Base-by-base conservation (phyloP, 495 filamentous ascomycete genomes). In the Hyphodiscus hymeniophilus region DNA sequence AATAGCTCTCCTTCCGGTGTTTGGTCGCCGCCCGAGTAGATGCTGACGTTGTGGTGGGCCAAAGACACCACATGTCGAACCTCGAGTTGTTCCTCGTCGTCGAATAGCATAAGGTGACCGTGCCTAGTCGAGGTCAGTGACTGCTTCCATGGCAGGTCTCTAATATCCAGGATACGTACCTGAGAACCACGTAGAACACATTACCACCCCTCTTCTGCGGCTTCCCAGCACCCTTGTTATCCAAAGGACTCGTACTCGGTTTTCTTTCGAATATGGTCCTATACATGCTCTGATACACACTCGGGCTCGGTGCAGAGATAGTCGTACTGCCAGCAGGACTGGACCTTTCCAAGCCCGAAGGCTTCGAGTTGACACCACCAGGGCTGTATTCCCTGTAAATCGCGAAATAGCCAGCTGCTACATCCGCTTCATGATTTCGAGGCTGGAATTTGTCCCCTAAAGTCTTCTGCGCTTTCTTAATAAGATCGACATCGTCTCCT, bases 211-310 rank as follows among this genome's bases (percentile, higher is more conserved):
- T 81, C 64, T 82, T 89, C 38, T 73, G 75, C 35, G 75, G 77
- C 63, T 80, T 85, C 48, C 74, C 74, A 48, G 50, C 60, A 38
- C 54, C 57, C 53, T 69, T 68, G 40, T 67, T 66, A 45, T 75
- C 72, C 11, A 73, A 44, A 4, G 73, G 73, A 7, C 66, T 69
- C 2, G 75, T 63, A 1, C 54, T 64, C 49, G 74, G 69, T 56
- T 85, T 91, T 40, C 92, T 77, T 52, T 97, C 91, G 60, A 98
- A 98, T 38, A 98, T 79, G 63, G 86, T 94, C 56, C 89, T 72
- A 63, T 97, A 97, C 92, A 98, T 95, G 62, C 84, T 80, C 74
- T 97, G 94, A 59, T 97, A 96, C 22, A 98, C 90, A 57, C 87
- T 94, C 32, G 84, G 88, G 61, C 87, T 94, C 51, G 87, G 85